Base-by-base conservation (phyloP, 768 basidiomycete species). In the Boletus rubroflammeus region DNA sequence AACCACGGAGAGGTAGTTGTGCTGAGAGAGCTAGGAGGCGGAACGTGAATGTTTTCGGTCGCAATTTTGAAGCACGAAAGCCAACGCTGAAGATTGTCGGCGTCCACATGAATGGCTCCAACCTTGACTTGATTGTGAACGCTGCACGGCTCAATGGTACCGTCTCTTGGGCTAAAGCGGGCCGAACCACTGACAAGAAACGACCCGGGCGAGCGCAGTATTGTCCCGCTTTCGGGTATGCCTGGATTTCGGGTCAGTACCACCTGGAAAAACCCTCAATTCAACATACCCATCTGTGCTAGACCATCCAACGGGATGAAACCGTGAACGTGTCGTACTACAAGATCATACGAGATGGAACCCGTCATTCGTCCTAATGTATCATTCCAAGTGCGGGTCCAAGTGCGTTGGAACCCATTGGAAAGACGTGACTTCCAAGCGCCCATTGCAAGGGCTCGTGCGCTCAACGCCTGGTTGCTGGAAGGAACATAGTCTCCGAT, bases 311-410 rank as follows among this genome's bases (percentile, higher is more conserved):
- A 69, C 51, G 73, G 72, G 17, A 73, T 59, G 25, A 69, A 75
- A 11, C 81, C 81, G 38, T 73, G 67, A 31, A 86, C 68, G 46
- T 78, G 75, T 40, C 70, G 72, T 41, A 83, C 64, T 38, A 72
- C 77, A 39, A 89, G 65, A 46, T 76, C 72, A 47, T 88, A 67
- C 5, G 76, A 75, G 2, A 80, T 78, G 13, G 77, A 76, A 19
- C 84, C 88, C 49, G 78, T 79, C 45, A 82, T 84, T 38, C 75
- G 77, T 13, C 84, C 86, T 75, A 86, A 78, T 25, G 86, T 87
- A 49, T 81, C 76, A 56, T 87, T 84, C 75, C 87, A 83, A 39
- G 86, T 86, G 50, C 81, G 77, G 47, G 84, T 82, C 75, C 86
- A 79, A 25, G 87, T 81, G 52, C 88, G 75, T 43, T 75, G 76